These are phyloP conservation scores for Starmera pachycereana DNA, from an alignment of 805 yeast genomes.

Conservation along the genomic window DNA sequence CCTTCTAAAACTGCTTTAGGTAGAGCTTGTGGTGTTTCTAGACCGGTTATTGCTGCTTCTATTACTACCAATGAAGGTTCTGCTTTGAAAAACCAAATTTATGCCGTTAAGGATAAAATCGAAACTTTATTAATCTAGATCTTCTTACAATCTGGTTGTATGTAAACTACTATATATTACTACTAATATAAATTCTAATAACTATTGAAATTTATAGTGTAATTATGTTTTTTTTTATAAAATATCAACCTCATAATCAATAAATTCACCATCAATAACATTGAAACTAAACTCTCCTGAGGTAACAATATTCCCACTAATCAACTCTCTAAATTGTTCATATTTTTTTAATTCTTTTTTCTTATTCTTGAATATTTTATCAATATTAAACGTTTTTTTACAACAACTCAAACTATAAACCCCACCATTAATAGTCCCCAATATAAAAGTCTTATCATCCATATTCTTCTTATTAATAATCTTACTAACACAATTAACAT, in stretches of 20 bases:
- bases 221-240: too few species aligned
- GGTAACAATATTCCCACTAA: too few species aligned
- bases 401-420: slow-evolving; percentile 11
- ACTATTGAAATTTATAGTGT: too few species aligned
- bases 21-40: slow-evolving; percentile 99
- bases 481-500: neutral
- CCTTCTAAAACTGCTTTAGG: slow-evolving; percentile 98
- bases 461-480: neutral
- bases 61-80: slow-evolving; percentile 98
- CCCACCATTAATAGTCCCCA: slow-evolving; percentile 18
- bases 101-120: slow-evolving; percentile 96
- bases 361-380: too few species aligned
- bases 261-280: too few species aligned
- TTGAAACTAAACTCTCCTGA: too few species aligned
- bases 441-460: slow-evolving; percentile 12
- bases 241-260: too few species aligned
- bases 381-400: too few species aligned
- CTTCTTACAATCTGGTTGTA: neutral
- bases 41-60: slow-evolving; percentile 98
- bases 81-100: slow-evolving; percentile 93
- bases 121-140: slow-evolving; percentile 86
- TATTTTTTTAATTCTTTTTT: too few species aligned
- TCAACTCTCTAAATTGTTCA: too few species aligned
- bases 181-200: too few species aligned
- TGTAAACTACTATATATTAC: too few species aligned